Base-by-base conservation (phyloP, 495 filamentous ascomycete genomes). In the Poronia punctata region DNA sequence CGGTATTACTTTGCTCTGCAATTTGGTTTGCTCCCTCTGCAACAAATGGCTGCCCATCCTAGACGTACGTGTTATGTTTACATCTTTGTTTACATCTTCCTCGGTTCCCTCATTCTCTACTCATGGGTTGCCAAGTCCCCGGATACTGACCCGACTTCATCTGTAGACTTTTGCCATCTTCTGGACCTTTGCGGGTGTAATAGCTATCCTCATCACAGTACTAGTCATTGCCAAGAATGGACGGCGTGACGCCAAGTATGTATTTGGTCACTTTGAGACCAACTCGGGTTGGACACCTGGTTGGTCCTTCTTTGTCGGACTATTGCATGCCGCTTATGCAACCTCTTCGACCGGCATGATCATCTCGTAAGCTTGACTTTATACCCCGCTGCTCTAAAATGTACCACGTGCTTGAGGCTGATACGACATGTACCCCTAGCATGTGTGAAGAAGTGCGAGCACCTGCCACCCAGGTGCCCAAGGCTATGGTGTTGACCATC, bases 41-140 rank as follows among this genome's bases (percentile, higher is more conserved):
- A 80, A 82, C 50, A 61, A 61, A 14, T 71, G 65, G 47, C 61
- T 82, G 19, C 77, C 68, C 0, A 60, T 70, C n/a, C 54, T 82
- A 14, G 78, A 82, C 49, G 67, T 71, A 54, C 40, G 65, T 53
- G 33, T 16, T 7, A 34, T 8, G 19, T 7, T 16, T 35, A 4
- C 16, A 11, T 26, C 38, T 8, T 22, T 38, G 27, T 40, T 27
- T 20, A 27, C 12, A 27, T 23, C 27, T 11, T 21, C 20, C 12
- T 45, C 30, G 1, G 3, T 3, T n/a, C 11, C 12, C 26, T 9
- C 5, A 24, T 11, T 30, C 26, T 3, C 12, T 16, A 7, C n/a
- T 21, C 35, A 16, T 33, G 18, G 31, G 31, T 3, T 14, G 1
- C n/a, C 46, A 36, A 7, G 35, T 16, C 35, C n/a, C n/a, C n/a